Evolutionary conservation across 805 yeast genomes (phyloP).

Genomic region (Candida michaelii): DNA sequence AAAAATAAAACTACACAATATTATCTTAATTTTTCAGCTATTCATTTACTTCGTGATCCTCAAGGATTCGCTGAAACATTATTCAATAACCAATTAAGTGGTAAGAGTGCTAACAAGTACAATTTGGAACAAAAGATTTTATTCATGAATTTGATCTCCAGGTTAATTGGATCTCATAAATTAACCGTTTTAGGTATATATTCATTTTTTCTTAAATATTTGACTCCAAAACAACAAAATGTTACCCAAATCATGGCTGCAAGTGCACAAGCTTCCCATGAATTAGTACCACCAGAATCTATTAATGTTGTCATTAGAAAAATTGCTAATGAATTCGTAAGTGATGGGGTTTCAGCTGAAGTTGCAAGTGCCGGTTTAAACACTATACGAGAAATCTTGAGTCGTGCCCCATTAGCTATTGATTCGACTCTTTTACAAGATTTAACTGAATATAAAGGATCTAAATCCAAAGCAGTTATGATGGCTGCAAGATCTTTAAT

Average conservation of each 20-base stretch:
- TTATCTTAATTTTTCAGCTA: conserved; percentile 88
- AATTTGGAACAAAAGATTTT: conserved; percentile 86
- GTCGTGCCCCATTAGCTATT: conserved; percentile 94
- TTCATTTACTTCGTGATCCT: conserved; percentile 92
- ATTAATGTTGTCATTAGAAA: conserved; percentile 79
- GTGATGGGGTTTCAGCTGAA: conserved; percentile 97
- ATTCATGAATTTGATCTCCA: conserved; percentile 81
- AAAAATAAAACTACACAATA: conserved; percentile 57
- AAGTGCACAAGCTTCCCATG: conserved; percentile 94
- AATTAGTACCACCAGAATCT: conserved; percentile 94
- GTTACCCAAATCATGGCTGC: conserved; percentile 98
- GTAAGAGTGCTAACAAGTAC: conserved; percentile 67
- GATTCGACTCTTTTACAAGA: conserved; percentile 87
- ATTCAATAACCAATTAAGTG: conserved; percentile 68
- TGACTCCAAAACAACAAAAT: conserved; percentile 91
- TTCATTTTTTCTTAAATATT: conserved; percentile 81
- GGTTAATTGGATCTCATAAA: conserved; percentile 93
- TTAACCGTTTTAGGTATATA: conserved; percentile 86
- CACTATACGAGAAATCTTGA: conserved; percentile 86
- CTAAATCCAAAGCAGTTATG: conserved; percentile 90
- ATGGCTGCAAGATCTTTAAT: conserved; percentile 92
- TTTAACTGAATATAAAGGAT: conserved; percentile 84
- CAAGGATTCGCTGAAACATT: conserved; percentile 94
- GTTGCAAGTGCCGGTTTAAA: conserved; percentile 98
- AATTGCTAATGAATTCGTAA: conserved; percentile 94